Conservation (phyloP, 2,329 filamentous ascomycete species). For the Sarocladium brachiariae region DNA sequence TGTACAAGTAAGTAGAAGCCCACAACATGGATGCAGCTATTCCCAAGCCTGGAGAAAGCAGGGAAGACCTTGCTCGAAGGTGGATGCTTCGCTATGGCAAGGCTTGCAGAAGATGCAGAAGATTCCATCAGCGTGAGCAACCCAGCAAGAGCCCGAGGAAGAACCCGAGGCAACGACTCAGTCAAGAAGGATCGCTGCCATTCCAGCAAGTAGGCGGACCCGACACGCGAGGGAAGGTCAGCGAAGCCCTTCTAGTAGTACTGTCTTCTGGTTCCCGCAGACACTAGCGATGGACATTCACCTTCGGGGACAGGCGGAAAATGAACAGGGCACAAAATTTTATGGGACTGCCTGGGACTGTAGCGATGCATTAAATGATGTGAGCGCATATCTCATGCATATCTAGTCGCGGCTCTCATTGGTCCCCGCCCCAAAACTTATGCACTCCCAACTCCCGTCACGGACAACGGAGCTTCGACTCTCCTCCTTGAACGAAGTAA, state of each 20-base stretch:
- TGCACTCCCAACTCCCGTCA: conserved; percentile 7
- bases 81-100: background rate
- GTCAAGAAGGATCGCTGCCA: too few species aligned
- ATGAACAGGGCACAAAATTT: background rate
- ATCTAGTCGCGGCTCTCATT: background rate
- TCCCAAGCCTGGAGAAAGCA: background rate
- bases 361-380: background rate
- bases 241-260: too few species aligned
- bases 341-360: background rate
- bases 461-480: conserved; percentile 5
- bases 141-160: too few species aligned
- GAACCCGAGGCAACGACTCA: too few species aligned
- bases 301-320: background rate
- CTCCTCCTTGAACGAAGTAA: background rate
- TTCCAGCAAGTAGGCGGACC: too few species aligned
- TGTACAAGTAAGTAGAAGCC: too few species aligned
- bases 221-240: too few species aligned
- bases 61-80: background rate
- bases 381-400: conserved; percentile 4
- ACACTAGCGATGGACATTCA: too few species aligned
- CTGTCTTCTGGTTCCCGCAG: too few species aligned
- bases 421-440: background rate
- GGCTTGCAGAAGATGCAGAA: too few species aligned
- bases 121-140: too few species aligned
- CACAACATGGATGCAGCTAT: background rate